Percentiles rank a stretch among this genome's conserved stretches.
Conservation (phyloP, 305 asterid species). For the Euphrasia arctica region DNA sequence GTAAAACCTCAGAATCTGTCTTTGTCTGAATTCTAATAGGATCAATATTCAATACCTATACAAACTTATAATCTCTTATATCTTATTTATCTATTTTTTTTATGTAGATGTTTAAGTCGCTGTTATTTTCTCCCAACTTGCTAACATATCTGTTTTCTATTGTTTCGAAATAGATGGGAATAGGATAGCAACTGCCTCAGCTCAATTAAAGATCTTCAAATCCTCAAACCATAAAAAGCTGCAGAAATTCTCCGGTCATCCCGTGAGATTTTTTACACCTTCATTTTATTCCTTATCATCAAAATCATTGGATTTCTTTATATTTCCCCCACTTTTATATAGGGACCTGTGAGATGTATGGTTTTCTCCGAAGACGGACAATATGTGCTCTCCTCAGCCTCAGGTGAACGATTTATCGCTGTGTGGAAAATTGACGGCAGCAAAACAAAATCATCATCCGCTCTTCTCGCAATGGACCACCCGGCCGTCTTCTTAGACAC, state of each 20-base stretch:
- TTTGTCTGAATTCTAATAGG: too few relatives aligned
- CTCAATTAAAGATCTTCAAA: slow-evolving; percentile 70
- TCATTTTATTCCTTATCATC: slow-evolving; percentile 3
- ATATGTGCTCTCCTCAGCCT: slow-evolving; percentile 76
- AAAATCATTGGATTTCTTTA: neutral
- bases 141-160: slow-evolving; percentile 17
- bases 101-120: neutral
- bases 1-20: too few relatives aligned
- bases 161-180: slow-evolving; percentile 62
- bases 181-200: slow-evolving; percentile 68
- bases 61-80: too few relatives aligned
- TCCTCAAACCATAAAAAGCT: slow-evolving; percentile 60
- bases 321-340: slow-evolving; percentile 14
- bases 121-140: neutral
- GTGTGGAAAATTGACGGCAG: slow-evolving; percentile 75
- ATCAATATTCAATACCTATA: too few relatives aligned
- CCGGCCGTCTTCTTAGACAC: slow-evolving; percentile 84
- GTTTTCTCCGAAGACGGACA: slow-evolving; percentile 77
- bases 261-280: slow-evolving; percentile 55
- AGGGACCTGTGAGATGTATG: slow-evolving; percentile 87
- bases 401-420: slow-evolving; percentile 74
- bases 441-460: slow-evolving; percentile 62
- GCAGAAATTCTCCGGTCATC: slow-evolving; percentile 91
- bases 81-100: neutral
- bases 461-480: slow-evolving; percentile 80